A percentile compares a stretch with the other conserved stretches of the same genome.
These are phyloP conservation scores for Eimeria tenella DNA, from an alignment of 169 alveolate species.

Conservation along the genomic window DNA sequence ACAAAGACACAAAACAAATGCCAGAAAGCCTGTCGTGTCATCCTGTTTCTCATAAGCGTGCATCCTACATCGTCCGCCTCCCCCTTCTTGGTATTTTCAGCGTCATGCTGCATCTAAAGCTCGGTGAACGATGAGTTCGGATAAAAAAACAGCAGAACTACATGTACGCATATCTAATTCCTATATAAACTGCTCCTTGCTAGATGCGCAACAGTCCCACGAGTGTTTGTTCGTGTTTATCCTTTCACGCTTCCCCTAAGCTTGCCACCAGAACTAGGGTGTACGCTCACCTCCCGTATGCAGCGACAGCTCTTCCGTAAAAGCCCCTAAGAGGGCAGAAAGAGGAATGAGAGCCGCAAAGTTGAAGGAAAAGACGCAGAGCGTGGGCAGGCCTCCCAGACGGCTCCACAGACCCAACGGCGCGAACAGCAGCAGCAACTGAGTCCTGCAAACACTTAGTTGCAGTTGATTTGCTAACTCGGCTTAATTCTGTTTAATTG, in stretches of 20 bases:
- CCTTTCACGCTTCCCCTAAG: too few species aligned
- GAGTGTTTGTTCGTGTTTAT: too few species aligned
- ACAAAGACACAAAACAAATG: background rate
- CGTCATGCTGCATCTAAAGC: too few species aligned
- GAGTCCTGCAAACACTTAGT: constrained; percentile 56
- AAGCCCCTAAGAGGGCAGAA: constrained; percentile 89
- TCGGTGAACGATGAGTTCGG: too few species aligned
- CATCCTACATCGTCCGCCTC: background rate
- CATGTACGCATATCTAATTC: too few species aligned
- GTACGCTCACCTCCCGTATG: constrained; percentile 85
- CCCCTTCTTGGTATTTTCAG: background rate
- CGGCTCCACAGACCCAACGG: constrained; percentile 74
- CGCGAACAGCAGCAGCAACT: constrained; percentile 69
- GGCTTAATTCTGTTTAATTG: too few species aligned
- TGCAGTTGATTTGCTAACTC: background rate
- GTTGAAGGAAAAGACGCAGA: constrained; percentile 84
- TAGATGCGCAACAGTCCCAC: too few species aligned
- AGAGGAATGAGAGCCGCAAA: constrained; percentile 90
- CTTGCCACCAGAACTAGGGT: too few species aligned
- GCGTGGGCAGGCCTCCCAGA: background rate
- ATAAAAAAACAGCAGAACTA: too few species aligned
- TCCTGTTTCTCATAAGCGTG: background rate
- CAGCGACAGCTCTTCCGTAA: constrained; percentile 91
- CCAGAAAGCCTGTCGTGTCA: background rate
- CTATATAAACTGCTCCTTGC: too few species aligned